A percentile compares a stretch with the other conserved stretches of the same genome.
Evolutionary conservation across 768 basidiomycete species (phyloP).

Genomic region (Lactarius sanguifluus): DNA sequence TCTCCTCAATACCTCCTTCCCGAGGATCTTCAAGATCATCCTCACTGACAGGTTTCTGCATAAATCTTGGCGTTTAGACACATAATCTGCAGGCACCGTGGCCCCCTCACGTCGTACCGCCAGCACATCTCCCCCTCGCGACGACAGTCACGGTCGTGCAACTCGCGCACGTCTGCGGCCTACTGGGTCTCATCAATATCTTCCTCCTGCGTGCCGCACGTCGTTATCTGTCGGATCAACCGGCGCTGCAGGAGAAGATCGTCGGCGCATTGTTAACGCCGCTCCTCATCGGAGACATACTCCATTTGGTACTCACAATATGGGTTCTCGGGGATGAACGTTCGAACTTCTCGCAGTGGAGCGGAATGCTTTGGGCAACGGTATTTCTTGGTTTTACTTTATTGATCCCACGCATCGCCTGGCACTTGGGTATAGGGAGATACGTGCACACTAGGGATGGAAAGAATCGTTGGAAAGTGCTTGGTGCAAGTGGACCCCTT

Average conservation of each 20-base stretch:
- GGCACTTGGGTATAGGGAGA: conserved; percentile 74
- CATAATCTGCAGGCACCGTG: conserved; percentile 78
- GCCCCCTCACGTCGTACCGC: conserved; percentile 50
- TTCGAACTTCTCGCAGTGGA: conserved; percentile 64
- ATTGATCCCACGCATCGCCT: conserved; percentile 67
- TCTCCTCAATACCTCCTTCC: background rate
- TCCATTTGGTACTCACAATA: conserved; percentile 65
- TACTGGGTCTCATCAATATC: conserved; percentile 68
- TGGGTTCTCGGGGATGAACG: conserved; percentile 74
- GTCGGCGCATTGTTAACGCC: conserved; percentile 62
- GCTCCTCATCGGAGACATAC: conserved; percentile 65
- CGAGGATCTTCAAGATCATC: too few relatives aligned
- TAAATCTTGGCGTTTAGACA: conserved; percentile 43
- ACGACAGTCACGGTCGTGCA: conserved; percentile 70
- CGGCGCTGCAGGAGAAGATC: conserved; percentile 71
- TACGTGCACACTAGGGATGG: conserved; percentile 69
- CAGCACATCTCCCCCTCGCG: conserved; percentile 53
- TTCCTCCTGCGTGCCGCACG: conserved; percentile 64
- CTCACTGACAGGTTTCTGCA: conserved; percentile 6
- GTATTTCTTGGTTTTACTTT: conserved; percentile 60
- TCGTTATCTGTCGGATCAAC: conserved; percentile 55
- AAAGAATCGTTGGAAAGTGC: conserved; percentile 10
- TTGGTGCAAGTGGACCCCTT: conserved; percentile 1
- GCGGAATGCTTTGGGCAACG: conserved; percentile 68
- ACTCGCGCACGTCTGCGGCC: conserved; percentile 74